Base-by-base conservation (phyloP, 345 rosid genomes). In the Toxicodendron radicans region DNA sequence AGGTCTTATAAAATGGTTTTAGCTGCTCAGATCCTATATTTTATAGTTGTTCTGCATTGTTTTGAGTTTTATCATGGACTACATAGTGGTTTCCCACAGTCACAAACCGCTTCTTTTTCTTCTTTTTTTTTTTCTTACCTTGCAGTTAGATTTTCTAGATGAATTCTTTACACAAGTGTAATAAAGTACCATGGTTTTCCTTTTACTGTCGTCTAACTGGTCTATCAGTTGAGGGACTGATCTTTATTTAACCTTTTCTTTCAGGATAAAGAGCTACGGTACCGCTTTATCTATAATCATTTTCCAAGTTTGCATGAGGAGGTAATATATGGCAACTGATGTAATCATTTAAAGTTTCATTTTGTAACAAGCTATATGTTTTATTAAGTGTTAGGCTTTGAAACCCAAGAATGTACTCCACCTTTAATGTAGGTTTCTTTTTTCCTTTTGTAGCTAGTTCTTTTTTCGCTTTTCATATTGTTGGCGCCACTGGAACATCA, bases 241-340 rank as follows among this genome's bases (percentile, higher is more conserved):
- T 30, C 16, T 27, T 5, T 56, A 51, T 11, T 6, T 45, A 7
- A 17, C 43, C 4, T 58, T 56, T 24, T 48, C 66, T 72, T 83
- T 63, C 98, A 94, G 95, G 99, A 95, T 77, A 91, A 90, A 76
- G 99, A 95, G 70, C 79, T 92, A 59, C 85, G 89, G 12, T 95
- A 92, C 80, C 91, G 97, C 56, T 95, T 95, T 75, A 95, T 95
- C 80, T 95, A 91, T 79, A 95, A 95, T 74, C 93, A 92, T 83
- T 94, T 87, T 75, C 98, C 97, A 18, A 86, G 88, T 71, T 78
- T 94, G 68, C 86, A 88, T 5, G 97, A 91, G 85, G 85, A 90
- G 89, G 98, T 94, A 83, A 83, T 67, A 46, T 52, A 12, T 70
- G 70, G 64, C 70, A 38, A 62, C 43, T 66, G 81, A 76, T 75